These are phyloP conservation scores for Didymella pomorum DNA, from an alignment of 2,329 filamentous ascomycete species.

Conservation along the genomic window DNA sequence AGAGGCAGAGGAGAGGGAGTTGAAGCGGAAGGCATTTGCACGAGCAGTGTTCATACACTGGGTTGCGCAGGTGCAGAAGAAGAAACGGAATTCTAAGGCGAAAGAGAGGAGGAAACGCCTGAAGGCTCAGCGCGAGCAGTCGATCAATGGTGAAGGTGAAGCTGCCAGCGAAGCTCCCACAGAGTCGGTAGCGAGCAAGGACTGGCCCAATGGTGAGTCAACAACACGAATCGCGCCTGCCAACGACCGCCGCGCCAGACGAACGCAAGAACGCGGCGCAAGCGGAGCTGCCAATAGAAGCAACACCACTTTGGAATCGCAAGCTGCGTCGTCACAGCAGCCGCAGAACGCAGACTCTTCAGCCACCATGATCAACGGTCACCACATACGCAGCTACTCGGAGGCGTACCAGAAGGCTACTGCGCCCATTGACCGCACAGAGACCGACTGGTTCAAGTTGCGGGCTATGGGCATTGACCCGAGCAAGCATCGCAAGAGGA, in stretches of 20 bases:
- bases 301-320: neutral
- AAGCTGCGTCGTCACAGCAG: slow-evolving; percentile 11
- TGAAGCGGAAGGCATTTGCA: slow-evolving; percentile 27
- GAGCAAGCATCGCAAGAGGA: slow-evolving; percentile 43
- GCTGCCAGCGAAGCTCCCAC: slow-evolving; percentile 11
- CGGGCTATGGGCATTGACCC: slow-evolving; percentile 58
- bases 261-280: slow-evolving; percentile 28
- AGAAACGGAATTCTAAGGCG: slow-evolving; percentile 32
- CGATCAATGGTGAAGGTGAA: slow-evolving; percentile 19
- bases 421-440: slow-evolving; percentile 53
- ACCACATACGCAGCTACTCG: slow-evolving; percentile 32
- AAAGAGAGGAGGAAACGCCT: slow-evolving; percentile 37
- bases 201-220: slow-evolving; percentile 12
- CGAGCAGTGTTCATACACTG: slow-evolving; percentile 34
- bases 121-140: slow-evolving; percentile 31
- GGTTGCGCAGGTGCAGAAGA: slow-evolving; percentile 37
- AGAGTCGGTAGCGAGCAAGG: slow-evolving; percentile 9
- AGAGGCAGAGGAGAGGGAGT: slow-evolving; percentile 31
- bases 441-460: slow-evolving; percentile 61
- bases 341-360: slow-evolving; percentile 10
- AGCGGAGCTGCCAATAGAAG: slow-evolving; percentile 3
- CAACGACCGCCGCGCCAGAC: slow-evolving; percentile 30
- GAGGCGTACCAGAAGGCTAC: slow-evolving; percentile 35
- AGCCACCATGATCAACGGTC: slow-evolving; percentile 6
- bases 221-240: slow-evolving; percentile 26